Evolutionary conservation across 2,329 filamentous ascomycete species (phyloP).

Genomic region (Tolypocladium ophioglossoides): DNA sequence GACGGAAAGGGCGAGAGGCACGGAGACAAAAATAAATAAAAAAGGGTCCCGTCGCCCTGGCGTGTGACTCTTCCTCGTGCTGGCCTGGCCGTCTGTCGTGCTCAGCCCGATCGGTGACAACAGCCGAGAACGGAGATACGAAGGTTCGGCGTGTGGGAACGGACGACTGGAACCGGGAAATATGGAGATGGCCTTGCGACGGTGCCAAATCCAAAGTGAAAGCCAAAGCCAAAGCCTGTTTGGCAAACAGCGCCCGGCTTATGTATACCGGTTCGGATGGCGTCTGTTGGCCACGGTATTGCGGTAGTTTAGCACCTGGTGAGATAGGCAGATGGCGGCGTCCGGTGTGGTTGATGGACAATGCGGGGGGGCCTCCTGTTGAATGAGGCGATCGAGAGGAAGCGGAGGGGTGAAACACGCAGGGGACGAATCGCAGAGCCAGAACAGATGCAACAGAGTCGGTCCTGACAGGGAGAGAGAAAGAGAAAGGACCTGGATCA

Average conservation of each 20-base stretch:
- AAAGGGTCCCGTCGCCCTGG: neutral
- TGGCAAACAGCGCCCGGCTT: neutral
- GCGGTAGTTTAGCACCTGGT: neutral
- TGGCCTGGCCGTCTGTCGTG: neutral
- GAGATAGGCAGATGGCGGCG: neutral
- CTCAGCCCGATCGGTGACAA: neutral
- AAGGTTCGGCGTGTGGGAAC: neutral
- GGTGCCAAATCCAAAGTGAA: neutral
- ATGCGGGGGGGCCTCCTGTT: constrained; percentile 1
- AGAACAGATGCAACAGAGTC: no score
- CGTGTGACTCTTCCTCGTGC: constrained; percentile 3
- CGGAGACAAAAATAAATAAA: neutral
- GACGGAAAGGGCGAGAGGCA: neutral
- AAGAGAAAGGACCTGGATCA: neutral
- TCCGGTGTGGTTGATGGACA: constrained; percentile 1
- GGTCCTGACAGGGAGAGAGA: neutral
- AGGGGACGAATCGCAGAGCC: neutral
- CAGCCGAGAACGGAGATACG: constrained; percentile 8
- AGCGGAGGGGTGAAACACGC: neutral
- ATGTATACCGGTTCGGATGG: neutral
- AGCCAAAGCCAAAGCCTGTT: neutral
- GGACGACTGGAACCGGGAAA: constrained; percentile 5
- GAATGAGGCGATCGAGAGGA: neutral
- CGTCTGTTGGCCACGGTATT: neutral
- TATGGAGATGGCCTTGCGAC: neutral